phyloP scores from a whole-genome alignment of 441 rosid genomes.

The Rhodomyrtus psidioides region DNA sequence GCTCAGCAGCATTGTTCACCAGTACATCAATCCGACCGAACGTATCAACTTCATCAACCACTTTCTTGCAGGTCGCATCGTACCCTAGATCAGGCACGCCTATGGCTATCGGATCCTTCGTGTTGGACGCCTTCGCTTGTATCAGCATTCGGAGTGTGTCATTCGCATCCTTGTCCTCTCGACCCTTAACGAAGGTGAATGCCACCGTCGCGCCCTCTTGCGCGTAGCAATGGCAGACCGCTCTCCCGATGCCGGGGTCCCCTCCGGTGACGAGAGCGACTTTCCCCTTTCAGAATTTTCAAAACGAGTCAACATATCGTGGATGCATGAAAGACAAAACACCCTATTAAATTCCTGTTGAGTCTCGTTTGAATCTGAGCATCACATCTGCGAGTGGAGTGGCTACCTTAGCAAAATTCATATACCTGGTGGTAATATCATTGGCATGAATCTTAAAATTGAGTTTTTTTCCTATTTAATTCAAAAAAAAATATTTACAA shows the following conservation, averaged over 20 bases:
- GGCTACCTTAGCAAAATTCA: neutral
- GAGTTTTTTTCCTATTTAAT: no score
- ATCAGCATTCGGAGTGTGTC: constrained; percentile 11
- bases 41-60: constrained; percentile 44
- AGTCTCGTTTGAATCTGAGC: neutral
- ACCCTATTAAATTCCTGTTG: neutral
- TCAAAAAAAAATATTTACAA: no score
- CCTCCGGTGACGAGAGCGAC: neutral
- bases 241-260: constrained; percentile 1
- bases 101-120: constrained; percentile 27
- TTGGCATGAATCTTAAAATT: neutral
- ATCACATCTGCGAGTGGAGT: fast-evolving
- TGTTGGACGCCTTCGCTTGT: neutral
- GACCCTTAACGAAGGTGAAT: constrained; percentile 51
- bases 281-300: neutral
- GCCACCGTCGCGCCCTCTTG: constrained; percentile 39
- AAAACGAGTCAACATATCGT: neutral
- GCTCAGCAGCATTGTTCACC: constrained; percentile 34
- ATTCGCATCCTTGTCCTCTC: constrained; percentile 61
- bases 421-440: neutral
- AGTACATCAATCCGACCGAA: constrained; percentile 29
- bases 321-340: neutral
- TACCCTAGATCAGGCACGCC: constrained; percentile 49
- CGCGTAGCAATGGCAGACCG: neutral
- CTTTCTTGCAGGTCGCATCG: constrained; percentile 52